Evolutionary conservation across 208 protist genomes (phyloP), one percentile per base, ranked within the genome.

Genomic region (Spongospora subterranea): DNA sequence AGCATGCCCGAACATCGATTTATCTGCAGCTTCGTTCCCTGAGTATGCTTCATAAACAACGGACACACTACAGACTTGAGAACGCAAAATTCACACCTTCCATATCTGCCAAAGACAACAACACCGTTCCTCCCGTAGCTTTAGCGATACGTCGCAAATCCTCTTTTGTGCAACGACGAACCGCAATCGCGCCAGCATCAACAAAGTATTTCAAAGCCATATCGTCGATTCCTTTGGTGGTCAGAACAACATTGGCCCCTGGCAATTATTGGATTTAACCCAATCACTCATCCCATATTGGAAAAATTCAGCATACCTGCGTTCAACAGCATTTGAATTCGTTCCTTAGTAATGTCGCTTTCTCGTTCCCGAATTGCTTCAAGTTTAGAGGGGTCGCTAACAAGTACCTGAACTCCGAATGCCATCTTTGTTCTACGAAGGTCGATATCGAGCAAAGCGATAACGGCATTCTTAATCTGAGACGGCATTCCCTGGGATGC

Each of bases 391-490:
- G 98, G 98, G 93, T 99, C 98, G 24, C 89, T 98, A 65, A 99
- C 98, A 53, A 98, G 95, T 20, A 92, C 90, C 71, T 96, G 91
- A 46, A 99, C 97, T 54, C 98, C 98, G 29, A 99, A 93, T 92
- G 95, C 95, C 96, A 99, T 96, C 94, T 98, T 97, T 40, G 97
- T 95, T 53, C 98, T 97, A 54, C 97, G 96, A 0, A 99, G 96
- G 93, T 99, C 98, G 90, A 99, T 98, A 94, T 99, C 99, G 45
- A 99, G 94, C 41, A 99, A 95, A 0, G 99, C 99, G 90, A 99
- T 99, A 92, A 98, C 98, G 24, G 98, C 98, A 89, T 97, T 95
- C 82, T 95, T 94, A 29, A 99, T 94, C 0, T 92, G 92, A 45
- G 96, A 96, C 45, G 98, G 98, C 98, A 99, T 99, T 90, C 95